These are phyloP conservation scores for Debaryomyces tyrocola DNA, from an alignment of 805 yeast species.

Conservation along the genomic window DNA sequence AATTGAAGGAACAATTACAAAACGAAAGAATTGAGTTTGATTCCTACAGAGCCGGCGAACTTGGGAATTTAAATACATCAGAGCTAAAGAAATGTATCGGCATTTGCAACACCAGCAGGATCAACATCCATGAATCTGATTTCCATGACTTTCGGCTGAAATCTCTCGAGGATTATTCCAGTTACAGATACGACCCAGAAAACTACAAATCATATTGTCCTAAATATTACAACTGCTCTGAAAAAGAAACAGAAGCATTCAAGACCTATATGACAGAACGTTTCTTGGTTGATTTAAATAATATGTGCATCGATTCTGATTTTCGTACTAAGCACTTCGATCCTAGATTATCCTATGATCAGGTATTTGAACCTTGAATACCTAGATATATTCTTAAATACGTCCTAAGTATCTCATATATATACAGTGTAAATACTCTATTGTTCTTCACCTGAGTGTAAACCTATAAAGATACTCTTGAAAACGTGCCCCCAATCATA, in stretches of 20 bases:
- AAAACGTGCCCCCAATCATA: neutral
- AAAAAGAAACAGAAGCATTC: neutral
- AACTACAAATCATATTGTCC: constrained; percentile 1
- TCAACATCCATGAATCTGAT: constrained; percentile 13
- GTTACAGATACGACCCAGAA: neutral
- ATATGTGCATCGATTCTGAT: neutral
- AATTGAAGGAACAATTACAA: constrained; percentile 6
- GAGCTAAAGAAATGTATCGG: constrained; percentile 1
- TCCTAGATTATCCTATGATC: neutral
- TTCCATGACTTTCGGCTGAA: constrained; percentile 13
- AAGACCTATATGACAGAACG: neutral
- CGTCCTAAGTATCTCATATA: neutral
- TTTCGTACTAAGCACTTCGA: neutral
- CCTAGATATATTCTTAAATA: neutral
- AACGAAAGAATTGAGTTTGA: constrained; percentile 7
- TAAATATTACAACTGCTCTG: neutral
- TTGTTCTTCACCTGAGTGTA: too few relatives aligned
- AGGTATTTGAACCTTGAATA: neutral
- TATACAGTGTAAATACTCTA: too few relatives aligned
- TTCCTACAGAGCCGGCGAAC: constrained; percentile 7
- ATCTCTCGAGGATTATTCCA: constrained; percentile 1
- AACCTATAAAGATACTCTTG: too few relatives aligned
- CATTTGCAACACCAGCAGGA: neutral
- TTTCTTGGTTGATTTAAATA: neutral
- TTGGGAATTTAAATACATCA: constrained; percentile 1